These are phyloP conservation scores for Sordaria brevicollis DNA, from an alignment of 495 filamentous ascomycete species.

Conservation along the genomic window DNA sequence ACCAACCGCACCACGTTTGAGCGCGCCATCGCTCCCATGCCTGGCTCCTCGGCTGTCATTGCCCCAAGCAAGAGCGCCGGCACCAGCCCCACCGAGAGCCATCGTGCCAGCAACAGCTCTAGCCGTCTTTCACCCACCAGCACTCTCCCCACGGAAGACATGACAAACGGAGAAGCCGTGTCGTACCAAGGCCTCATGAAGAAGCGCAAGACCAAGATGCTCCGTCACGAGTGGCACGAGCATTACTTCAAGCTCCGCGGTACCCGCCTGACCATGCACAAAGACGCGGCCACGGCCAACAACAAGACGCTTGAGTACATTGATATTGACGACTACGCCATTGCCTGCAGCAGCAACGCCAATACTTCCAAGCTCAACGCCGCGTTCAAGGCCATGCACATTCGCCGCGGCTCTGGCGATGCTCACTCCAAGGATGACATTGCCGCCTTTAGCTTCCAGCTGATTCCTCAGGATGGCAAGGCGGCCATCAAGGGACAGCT, in stretches of 20 bases:
- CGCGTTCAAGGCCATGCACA: conserved; percentile 75
- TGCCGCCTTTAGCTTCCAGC: conserved; percentile 78
- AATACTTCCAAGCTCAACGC: conserved; percentile 70
- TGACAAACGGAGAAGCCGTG: conserved; percentile 36
- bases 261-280: conserved; percentile 74
- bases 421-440: conserved; percentile 34
- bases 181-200: conserved; percentile 81
- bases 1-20: conserved; percentile 28
- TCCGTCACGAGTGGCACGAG: conserved; percentile 91
- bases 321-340: conserved; percentile 90
- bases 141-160: conserved; percentile 17
- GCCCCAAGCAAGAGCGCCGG: conserved; percentile 3
- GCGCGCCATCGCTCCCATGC: conserved; percentile 22
- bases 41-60: conserved; percentile 12
- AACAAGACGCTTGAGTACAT: conserved; percentile 63
- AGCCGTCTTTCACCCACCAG: conserved; percentile 16
- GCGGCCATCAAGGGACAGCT: conserved; percentile 26
- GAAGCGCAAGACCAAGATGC: conserved; percentile 81
- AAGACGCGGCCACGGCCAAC: conserved; percentile 45
- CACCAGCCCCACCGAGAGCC: conserved; percentile 32
- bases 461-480: conserved; percentile 63
- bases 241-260: conserved; percentile 78
- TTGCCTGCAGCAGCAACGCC: conserved; percentile 72
- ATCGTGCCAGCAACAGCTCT: conserved; percentile 7
- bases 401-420: conserved; percentile 46